Conservation (phyloP, 2,329 filamentous ascomycete species). For the Trichophyton benhamiae region DNA sequence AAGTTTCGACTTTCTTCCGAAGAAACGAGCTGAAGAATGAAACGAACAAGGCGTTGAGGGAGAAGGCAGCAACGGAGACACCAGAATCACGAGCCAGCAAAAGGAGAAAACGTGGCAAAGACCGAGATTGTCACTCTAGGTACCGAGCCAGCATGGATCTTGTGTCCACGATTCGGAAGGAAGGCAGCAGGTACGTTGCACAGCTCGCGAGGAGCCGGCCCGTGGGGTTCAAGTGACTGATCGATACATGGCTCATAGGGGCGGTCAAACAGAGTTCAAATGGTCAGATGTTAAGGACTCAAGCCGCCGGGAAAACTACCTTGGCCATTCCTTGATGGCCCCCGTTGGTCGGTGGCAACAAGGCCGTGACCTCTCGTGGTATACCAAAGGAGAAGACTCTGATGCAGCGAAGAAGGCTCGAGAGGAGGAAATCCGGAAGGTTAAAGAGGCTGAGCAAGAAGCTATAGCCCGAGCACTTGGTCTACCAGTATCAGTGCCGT, state of each 20-base stretch:
- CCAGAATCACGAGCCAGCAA: too few relatives aligned
- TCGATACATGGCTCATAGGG: constrained; percentile 37
- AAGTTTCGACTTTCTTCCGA: neutral
- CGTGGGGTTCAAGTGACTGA: constrained; percentile 6
- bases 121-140: neutral
- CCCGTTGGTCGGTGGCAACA: constrained; percentile 88
- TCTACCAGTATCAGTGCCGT: constrained; percentile 52
- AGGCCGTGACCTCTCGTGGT: constrained; percentile 56
- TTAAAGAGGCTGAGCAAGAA: constrained; percentile 90
- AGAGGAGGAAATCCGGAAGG: constrained; percentile 62
- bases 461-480: constrained; percentile 75
- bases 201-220: neutral
- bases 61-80: neutral
- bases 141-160: constrained; percentile 60
- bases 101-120: too few relatives aligned
- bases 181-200: constrained; percentile 52
- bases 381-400: constrained; percentile 44
- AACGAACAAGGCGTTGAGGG: neutral
- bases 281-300: constrained; percentile 90
- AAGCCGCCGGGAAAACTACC: constrained; percentile 75
- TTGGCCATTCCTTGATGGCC: constrained; percentile 84
- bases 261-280: constrained; percentile 81
- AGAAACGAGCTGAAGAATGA: neutral
- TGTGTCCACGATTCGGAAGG: constrained; percentile 83
- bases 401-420: constrained; percentile 44